Base-by-base conservation (phyloP, 495 filamentous ascomycete species). In the Jackrogersella multiformis region DNA sequence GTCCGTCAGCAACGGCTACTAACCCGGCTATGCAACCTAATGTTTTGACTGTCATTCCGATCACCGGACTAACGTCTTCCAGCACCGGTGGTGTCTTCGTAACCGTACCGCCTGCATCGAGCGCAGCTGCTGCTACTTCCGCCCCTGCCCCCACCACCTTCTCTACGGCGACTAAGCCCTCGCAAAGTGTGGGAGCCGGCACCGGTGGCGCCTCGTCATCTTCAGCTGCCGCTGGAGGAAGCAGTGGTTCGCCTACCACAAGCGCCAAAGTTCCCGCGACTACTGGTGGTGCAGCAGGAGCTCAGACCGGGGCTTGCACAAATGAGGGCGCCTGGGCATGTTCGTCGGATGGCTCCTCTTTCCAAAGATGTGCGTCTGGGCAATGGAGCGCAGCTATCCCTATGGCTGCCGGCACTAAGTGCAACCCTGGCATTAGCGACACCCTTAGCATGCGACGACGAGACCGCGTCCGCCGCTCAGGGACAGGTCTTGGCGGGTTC, bases 341-440 rank as follows among this genome's bases (percentile, higher is more conserved):
- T 73, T 44, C 67, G 0, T 80, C 90, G 32, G 78, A 71, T 24
- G 89, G 88, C 54, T 78, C 74, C 6, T 79, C 81, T 13, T 92
- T 85, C 80, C 85, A 87, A 74, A 82, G 88, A 64, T 92, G 89
- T 64, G 89, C 88, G 9, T 82, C 77, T 21, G 89, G 89, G 5
- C 56, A 73, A 30, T 91, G 89, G 89, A 84, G 86, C 8, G 70
- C 58, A 5, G 55, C 77, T 20, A 79, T 86, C 55, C 68, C 76
- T 30, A 77, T 90, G 79, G 82, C 89, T 0, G 69, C 80, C 0
- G 89, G 89, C 48, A 90, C 86, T 2, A 69, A 73, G 30, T 92
- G 89, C 77, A 81, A 66, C 16, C 44, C 80, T 23, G 89, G 89
- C 21, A 69, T 81, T 59, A 80, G 80, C 57, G 63, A 68, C 3